Evolutionary conservation across 768 basidiomycete species (phyloP), one percentile per base, ranked within the genome.

Genomic region (Cytidiella melzeri): DNA sequence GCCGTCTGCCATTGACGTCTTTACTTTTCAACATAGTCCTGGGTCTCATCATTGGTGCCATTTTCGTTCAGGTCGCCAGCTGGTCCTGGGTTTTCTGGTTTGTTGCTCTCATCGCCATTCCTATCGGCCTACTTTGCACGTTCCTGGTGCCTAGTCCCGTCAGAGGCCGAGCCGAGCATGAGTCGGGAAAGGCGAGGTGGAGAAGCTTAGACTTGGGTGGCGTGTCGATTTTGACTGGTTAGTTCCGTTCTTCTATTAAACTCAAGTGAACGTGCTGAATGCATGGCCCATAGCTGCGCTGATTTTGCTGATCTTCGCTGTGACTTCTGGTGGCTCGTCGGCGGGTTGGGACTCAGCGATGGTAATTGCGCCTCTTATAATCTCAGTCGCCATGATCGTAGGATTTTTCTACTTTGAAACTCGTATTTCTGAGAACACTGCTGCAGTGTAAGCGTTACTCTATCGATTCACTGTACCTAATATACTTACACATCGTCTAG

Each of bases 11-110:
- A 7, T 24, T 25, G 7, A 25, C 9, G 13, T 7, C 42, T 43
- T n/a, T n/a, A n/a, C n/a, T n/a, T n/a, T n/a, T n/a, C n/a, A n/a
- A n/a, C 4, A 6, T 41, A 67, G 65, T 67, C 11, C 55, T 63
- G 11, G 68, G 68, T 21, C 51, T 67, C 15, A 56, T 67, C 47
- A 64, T 71, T 18, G 70, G 70, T 41, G 70, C 64, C 9, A 52
- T 70, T 28, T 66, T 71, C 58, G 64, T 69, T 24, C 51, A 65
- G 42, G 65, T 58, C 45, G 63, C 67, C 9, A 60, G 57, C 18
- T 75, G 73, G 71, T 53, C 53, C 13, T 73, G 73, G 74, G 70
- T 73, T 28, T 75, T 77, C 61, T 73, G 69, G 55, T 67, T 74
- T 52, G 66, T 73, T 19, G 68, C 71, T 25, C 64, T 73, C 49